Evolutionary conservation across 768 basidiomycete species (phyloP).

Genomic region (Calocybe indica): DNA sequence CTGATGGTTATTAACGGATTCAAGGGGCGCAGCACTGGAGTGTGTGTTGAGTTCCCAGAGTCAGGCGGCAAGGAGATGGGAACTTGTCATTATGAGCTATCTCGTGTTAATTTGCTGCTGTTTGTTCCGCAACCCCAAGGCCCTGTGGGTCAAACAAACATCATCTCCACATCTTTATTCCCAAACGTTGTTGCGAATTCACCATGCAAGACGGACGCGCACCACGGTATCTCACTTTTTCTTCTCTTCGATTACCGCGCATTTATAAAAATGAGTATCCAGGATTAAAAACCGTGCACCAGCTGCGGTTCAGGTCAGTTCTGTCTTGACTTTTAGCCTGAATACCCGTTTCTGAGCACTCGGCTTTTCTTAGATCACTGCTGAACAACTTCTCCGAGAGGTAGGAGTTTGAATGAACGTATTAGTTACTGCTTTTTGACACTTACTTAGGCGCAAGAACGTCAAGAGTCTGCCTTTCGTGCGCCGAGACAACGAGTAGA

Average conservation of each 20-base stretch:
- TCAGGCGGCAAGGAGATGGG: no score
- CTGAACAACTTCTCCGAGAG: conserved; percentile 96
- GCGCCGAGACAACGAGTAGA: conserved; percentile 95
- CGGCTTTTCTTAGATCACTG: conserved; percentile 70
- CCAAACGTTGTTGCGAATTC: not conserved
- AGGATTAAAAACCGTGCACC: conserved; percentile 96
- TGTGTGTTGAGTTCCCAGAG: no score
- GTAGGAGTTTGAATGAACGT: conserved; percentile 27
- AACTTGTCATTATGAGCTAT: no score
- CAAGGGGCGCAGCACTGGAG: no score
- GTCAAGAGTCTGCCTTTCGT: conserved; percentile 87
- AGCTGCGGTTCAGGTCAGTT: conserved; percentile 80
- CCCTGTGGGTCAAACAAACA: not conserved
- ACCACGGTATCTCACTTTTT: conserved; percentile 45
- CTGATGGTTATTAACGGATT: no score
- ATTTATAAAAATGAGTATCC: conserved; percentile 1
- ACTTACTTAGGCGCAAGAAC: conserved; percentile 77
- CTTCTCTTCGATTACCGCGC: not conserved
- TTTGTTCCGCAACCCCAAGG: not conserved
- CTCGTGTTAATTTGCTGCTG: not conserved
- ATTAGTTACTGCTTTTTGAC: conserved; percentile 1
- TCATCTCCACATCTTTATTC: not conserved
- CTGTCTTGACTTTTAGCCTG: not conserved
- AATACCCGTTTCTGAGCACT: conserved; percentile 3
- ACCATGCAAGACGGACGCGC: conserved; percentile 78